A percentile compares a stretch with the other conserved stretches of the same genome.
Evolutionary conservation across 2,329 filamentous ascomycete species (phyloP).

Genomic region (Aspergillus neotritici): DNA sequence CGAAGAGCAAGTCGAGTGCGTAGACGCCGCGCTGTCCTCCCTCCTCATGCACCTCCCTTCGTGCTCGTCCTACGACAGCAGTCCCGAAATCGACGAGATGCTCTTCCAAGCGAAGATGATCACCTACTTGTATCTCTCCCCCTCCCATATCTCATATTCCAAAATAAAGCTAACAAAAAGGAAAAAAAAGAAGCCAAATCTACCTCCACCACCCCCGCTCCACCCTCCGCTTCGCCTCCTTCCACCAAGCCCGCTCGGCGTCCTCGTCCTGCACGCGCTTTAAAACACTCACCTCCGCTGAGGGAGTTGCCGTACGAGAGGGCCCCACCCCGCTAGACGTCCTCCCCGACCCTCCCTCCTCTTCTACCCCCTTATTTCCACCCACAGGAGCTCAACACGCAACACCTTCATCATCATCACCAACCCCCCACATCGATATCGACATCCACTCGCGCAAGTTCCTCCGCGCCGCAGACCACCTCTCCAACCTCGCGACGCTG

Average conservation of each 20-base stretch:
- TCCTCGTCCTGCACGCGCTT: too few species aligned
- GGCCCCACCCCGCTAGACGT: too few species aligned
- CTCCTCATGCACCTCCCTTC: slow-evolving; percentile 68
- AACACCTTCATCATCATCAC: slow-evolving; percentile 9
- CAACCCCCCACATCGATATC: slow-evolving; percentile 48
- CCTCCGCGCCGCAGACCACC: slow-evolving; percentile 66
- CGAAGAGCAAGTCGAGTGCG: slow-evolving; percentile 39
- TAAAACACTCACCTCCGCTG: too few species aligned
- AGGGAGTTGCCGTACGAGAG: too few species aligned
- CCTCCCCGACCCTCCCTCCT: slow-evolving; percentile 4
- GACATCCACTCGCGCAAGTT: slow-evolving; percentile 65
- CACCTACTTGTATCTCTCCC: slow-evolving; percentile 19
- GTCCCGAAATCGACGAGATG: slow-evolving; percentile 63
- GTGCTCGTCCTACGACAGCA: slow-evolving; percentile 56
- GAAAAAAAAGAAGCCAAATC: slow-evolving; percentile 44
- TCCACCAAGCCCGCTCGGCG: slow-evolving; percentile 4
- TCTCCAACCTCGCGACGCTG: slow-evolving; percentile 63
- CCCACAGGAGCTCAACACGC: neutral
- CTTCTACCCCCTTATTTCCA: slow-evolving; percentile 14
- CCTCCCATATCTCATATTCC: neutral
- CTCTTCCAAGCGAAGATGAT: slow-evolving; percentile 28
- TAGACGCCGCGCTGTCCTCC: slow-evolving; percentile 48
- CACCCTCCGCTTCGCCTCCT: slow-evolving; percentile 45
- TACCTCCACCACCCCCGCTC: slow-evolving; percentile 69
- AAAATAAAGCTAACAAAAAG: neutral